A percentile compares a stretch with the other conserved stretches of the same genome.
Evolutionary conservation across 176 grass and related monocot genomes (phyloP).

Genomic region (Carex littledalei): DNA sequence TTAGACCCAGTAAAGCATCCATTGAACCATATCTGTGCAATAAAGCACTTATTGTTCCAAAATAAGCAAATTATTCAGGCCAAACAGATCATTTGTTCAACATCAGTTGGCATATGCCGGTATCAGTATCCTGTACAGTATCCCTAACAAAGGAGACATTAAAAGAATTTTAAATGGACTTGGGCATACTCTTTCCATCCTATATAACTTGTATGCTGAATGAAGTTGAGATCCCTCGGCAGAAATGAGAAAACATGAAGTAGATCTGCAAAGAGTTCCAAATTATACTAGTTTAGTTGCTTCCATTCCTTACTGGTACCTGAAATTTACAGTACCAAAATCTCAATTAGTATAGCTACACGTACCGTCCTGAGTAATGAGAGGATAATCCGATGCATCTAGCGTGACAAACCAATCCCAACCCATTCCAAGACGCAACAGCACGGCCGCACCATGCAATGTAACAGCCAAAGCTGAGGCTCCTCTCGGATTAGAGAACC

Average conservation of each 20-base stretch:
- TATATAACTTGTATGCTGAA: conserved; percentile 87
- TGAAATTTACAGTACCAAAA: not conserved
- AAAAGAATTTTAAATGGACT: conserved; percentile 3
- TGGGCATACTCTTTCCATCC: conserved; percentile 88
- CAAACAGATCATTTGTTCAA: not conserved
- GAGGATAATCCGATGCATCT: conserved; percentile 77
- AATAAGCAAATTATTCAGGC: not conserved
- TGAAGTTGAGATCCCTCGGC: conserved; percentile 89
- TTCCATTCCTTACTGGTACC: not conserved
- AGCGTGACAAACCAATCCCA: conserved; percentile 96
- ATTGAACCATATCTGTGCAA: not conserved
- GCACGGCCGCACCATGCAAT: conserved; percentile 70
- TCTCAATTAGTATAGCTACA: not conserved
- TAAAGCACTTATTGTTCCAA: not conserved
- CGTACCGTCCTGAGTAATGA: conserved; percentile 71
- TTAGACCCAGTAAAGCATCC: not conserved
- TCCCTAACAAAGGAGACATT: not conserved
- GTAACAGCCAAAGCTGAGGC: conserved; percentile 58
- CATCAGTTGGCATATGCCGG: not conserved
- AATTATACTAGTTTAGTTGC: not conserved
- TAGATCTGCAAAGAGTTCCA: conserved; percentile 56
- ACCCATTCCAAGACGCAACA: conserved; percentile 41
- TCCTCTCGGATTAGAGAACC: conserved; percentile 64
- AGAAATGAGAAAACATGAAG: conserved; percentile 94
- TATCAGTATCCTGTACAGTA: not conserved